Conservation (phyloP, 169 alveolate species). For the Cryptosporidium parvum region DNA sequence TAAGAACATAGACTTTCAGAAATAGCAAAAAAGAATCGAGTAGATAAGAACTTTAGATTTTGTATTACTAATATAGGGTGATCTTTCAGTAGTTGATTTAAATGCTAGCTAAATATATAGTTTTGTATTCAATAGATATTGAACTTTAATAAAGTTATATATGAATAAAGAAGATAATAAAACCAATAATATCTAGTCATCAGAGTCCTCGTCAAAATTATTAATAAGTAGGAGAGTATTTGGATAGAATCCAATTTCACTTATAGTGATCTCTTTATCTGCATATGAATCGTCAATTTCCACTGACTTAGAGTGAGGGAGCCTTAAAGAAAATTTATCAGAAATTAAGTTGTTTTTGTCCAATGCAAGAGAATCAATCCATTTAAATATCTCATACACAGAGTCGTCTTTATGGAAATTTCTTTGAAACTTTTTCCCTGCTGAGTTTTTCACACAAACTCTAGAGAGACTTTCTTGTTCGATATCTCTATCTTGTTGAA, state of each 20-base stretch:
- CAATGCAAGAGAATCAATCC: slow-evolving; percentile 67
- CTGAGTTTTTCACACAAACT: slow-evolving; percentile 52
- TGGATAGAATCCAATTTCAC: slow-evolving; percentile 55
- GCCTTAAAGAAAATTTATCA: slow-evolving; percentile 40
- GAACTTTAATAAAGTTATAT: background rate
- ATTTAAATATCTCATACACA: slow-evolving; percentile 50
- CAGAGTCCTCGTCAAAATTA: slow-evolving; percentile 44
- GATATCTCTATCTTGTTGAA: slow-evolving; percentile 4
- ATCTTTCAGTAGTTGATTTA: background rate
- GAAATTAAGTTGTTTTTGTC: slow-evolving; percentile 32
- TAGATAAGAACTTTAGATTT: background rate
- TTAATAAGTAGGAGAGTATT: slow-evolving; percentile 43
- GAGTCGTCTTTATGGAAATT: slow-evolving; percentile 41
- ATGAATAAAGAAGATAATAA: background rate
- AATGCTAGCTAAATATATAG: background rate
- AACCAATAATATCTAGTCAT: background rate
- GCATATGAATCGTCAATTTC: slow-evolving; percentile 42
- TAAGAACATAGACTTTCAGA: background rate
- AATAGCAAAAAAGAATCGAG: no score
- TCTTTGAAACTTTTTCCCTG: slow-evolving; percentile 59
- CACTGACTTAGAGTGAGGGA: slow-evolving; percentile 50
- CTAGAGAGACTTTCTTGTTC: slow-evolving; percentile 31
- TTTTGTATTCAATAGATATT: no score
- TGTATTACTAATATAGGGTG: background rate
- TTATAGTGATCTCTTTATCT: slow-evolving; percentile 1